Evolutionary conservation across 2,329 filamentous ascomycete species (phyloP).

Genomic region (Periconia macrospinosa): DNA sequence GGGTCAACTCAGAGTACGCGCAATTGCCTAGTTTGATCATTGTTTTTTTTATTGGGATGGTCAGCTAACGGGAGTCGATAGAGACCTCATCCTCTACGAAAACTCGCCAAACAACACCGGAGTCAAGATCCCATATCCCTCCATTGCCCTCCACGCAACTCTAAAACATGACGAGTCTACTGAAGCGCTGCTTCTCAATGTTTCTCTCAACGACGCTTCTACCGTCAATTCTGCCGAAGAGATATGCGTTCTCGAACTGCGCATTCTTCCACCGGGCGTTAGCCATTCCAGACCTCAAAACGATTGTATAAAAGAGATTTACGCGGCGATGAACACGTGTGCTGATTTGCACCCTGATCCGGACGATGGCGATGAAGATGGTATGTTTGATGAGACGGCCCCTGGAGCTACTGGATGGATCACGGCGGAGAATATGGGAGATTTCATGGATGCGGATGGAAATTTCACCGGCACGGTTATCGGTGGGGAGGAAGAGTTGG

Average conservation of each 20-base stretch:
- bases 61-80: slow-evolving; percentile 7
- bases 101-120: slow-evolving; percentile 56
- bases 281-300: slow-evolving; percentile 19
- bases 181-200: slow-evolving; percentile 41
- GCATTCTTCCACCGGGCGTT: slow-evolving; percentile 58
- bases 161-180: slow-evolving; percentile 55
- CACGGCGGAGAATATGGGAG: slow-evolving; percentile 84
- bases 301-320: slow-evolving; percentile 56
- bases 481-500: slow-evolving; percentile 29
- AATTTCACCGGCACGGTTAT: slow-evolving; percentile 39
- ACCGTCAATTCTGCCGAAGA: slow-evolving; percentile 63
- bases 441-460: slow-evolving; percentile 58
- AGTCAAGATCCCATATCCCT: slow-evolving; percentile 71
- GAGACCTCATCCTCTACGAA: slow-evolving; percentile 67
- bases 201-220: slow-evolving; percentile 55
- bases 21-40: no score
- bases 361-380: slow-evolving; percentile 46
- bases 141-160: slow-evolving; percentile 74
- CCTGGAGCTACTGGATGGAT: slow-evolving; percentile 82
- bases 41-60: neutral
- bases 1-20: slow-evolving; percentile 50
- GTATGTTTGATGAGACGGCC: slow-evolving; percentile 56
- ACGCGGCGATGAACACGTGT: slow-evolving; percentile 71
- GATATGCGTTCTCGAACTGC: slow-evolving; percentile 68
- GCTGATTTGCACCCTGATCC: slow-evolving; percentile 77